Conservation (phyloP, 2,329 filamentous ascomycete species). For the Ascochyta rabiei region DNA sequence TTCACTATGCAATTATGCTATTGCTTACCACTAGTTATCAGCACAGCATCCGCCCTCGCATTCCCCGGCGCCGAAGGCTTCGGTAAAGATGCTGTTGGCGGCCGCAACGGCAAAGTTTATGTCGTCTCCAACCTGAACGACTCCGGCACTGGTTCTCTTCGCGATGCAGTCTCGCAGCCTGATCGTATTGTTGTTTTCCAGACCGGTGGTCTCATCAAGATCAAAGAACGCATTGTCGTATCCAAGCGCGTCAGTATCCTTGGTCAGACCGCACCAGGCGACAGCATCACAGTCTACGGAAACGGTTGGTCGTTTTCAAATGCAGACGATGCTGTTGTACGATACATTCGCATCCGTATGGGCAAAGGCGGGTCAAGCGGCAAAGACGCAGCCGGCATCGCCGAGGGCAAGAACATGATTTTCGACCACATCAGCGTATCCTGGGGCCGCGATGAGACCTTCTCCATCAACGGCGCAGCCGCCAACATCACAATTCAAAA, state of each 20-base stretch:
- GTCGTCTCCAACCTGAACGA: conserved; percentile 58
- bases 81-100: conserved; percentile 55
- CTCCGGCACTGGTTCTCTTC: conserved; percentile 56
- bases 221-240: conserved; percentile 55
- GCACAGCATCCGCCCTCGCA: conserved; percentile 40
- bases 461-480: conserved; percentile 57
- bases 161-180: conserved; percentile 56
- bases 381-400: conserved; percentile 62
- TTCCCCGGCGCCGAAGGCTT: conserved; percentile 61
- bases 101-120: conserved; percentile 55
- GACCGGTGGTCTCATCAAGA: conserved; percentile 58
- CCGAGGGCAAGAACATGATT: conserved; percentile 60
- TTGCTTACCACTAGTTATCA: conserved; percentile 24
- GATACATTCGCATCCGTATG: conserved; percentile 63
- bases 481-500: conserved; percentile 60
- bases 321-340: conserved; percentile 59
- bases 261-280: conserved; percentile 59
- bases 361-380: conserved; percentile 58
- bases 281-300: conserved; percentile 60
- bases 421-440: conserved; percentile 62
- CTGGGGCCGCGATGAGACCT: conserved; percentile 64
- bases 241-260: conserved; percentile 58
- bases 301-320: conserved; percentile 61
- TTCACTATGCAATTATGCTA: conserved; percentile 22
- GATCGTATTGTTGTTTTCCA: conserved; percentile 59